Evolutionary conservation across 2,329 filamentous ascomycete species (phyloP).

Genomic region (Claviceps monticola): DNA sequence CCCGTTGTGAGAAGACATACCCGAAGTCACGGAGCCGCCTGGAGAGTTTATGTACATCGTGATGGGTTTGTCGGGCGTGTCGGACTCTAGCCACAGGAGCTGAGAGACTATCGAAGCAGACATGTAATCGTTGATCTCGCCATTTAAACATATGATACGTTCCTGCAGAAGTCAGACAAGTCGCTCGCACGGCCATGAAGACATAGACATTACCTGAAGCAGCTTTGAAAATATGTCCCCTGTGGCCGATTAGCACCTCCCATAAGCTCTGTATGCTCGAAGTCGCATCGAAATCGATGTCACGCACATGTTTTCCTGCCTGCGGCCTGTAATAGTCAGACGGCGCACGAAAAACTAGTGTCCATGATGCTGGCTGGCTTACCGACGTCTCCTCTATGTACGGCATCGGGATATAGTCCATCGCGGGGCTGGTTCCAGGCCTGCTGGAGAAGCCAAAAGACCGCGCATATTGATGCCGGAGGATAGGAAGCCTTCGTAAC

Average conservation of each 20-base stretch:
- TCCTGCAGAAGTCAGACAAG: constrained; percentile 38
- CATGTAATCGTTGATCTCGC: constrained; percentile 75
- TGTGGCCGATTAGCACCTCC: constrained; percentile 19
- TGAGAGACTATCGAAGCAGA: constrained; percentile 94
- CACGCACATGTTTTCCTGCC: constrained; percentile 63
- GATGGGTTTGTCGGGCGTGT: constrained; percentile 87
- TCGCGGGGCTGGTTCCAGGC: constrained; percentile 15
- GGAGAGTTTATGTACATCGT: constrained; percentile 97
- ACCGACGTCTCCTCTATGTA: constrained; percentile 38
- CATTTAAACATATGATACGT: constrained; percentile 88
- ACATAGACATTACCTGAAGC: constrained; percentile 42
- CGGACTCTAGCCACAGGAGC: constrained; percentile 93
- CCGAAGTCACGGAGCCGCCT: constrained; percentile 73
- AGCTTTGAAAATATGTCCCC: constrained; percentile 76
- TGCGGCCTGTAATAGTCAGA: constrained; percentile 43
- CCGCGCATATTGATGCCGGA: constrained; percentile 22
- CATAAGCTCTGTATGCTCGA: too few species aligned
- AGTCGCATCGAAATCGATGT: background rate
- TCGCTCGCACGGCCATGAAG: background rate
- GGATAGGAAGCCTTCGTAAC: constrained; percentile 14
- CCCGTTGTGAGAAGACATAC: constrained; percentile 18
- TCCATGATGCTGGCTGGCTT: constrained; percentile 8
- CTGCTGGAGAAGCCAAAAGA: constrained; percentile 29
- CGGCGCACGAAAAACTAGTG: background rate
- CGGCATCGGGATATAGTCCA: constrained; percentile 38